A percentile compares a stretch with the other conserved stretches of the same genome.
Conservation (phyloP, 75 land plant genomes). For the Pinus tabuliformis region DNA sequence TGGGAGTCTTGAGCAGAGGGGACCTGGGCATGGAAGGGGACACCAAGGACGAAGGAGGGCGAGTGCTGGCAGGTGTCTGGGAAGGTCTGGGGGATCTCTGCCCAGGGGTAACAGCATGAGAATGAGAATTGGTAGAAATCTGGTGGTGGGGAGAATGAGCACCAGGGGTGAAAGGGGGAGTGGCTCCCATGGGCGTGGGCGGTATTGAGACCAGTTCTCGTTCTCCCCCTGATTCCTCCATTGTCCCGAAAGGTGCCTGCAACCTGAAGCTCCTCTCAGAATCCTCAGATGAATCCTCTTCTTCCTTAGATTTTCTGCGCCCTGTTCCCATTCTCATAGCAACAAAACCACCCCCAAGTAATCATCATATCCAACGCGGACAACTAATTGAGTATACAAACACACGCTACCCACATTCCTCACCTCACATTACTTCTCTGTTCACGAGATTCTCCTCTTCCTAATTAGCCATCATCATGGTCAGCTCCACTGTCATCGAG, state of each 20-base stretch:
- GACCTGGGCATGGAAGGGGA: constrained; percentile 19
- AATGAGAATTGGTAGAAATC: constrained; percentile 10
- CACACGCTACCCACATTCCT: too few relatives aligned
- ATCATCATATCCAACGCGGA: too few relatives aligned
- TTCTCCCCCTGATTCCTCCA: constrained; percentile 50
- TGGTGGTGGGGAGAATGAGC: constrained; percentile 10
- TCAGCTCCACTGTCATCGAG: too few relatives aligned
- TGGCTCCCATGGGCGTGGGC: constrained; percentile 52
- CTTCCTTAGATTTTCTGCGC: neutral
- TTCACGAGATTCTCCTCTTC: too few relatives aligned
- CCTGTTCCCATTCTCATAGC: constrained; percentile 4
- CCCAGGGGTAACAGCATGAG: constrained; percentile 48
- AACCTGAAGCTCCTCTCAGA: constrained; percentile 9
- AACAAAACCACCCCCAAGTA: neutral
- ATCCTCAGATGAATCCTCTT: neutral
- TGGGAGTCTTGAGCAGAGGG: constrained; percentile 11
- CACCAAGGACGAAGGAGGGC: constrained; percentile 6
- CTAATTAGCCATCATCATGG: too few relatives aligned
- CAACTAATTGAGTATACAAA: too few relatives aligned
- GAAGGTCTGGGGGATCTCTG: constrained; percentile 26
- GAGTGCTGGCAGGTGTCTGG: constrained; percentile 13
- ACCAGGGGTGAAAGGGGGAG: constrained; percentile 32
- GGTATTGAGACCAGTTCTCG: constrained; percentile 66
- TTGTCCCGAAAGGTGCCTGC: constrained; percentile 5
- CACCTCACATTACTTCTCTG: too few relatives aligned